Evolutionary conservation across 202 grass and related monocot species (phyloP), one percentile per base, ranked within the genome.

Genomic region (Panicum hallii): DNA sequence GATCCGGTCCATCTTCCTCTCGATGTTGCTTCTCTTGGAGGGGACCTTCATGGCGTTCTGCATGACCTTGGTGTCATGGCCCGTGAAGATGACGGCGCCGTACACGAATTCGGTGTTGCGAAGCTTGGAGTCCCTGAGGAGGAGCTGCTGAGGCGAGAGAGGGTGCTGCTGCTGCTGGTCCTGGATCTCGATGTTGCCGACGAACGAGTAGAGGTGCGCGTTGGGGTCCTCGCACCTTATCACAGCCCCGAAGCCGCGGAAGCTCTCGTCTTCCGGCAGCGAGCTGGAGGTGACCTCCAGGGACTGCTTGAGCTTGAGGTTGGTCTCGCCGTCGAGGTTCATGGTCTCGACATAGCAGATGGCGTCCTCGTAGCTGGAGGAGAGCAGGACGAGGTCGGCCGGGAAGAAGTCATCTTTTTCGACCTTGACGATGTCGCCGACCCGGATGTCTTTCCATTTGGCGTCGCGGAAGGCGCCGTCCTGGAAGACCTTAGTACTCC

Each of bases 281-380:
- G 90, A 19, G 6, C 4, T 16, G n/a, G 89, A 88, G 14, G 96
- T 95, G 1, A 63, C 71, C 3, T 92, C 75, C 0, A 95, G 83
- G 26, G 96, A 78, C 53, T 92, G 89, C 77, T 95, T 99, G 13
- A 99, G 84, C 88, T 99, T 99, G 74, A 99, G 90, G 79, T 99
- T 95, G 40, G 96, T 99, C 81, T 99, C 96, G 1, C 96, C 96
- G 26, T 99, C 96, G 14, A 99, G 83, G 82, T 99, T 99, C 96
- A 99, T 99, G 0, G 96, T 99, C 89, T 99, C 96, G 1, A 95
- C 96, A 49, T 95, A 99, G 88, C 96, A 99, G 74, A 94, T 82
- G 43, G 84, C 88, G 74, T 99, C 96, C 2, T 90, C 93, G 42
- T 95, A 95, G 87, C 90, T 99, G 12, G 96, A 99, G 0, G 96